Conservation (phyloP, 2,329 filamentous ascomycete species). For the Sclerotinia trifoliorum region DNA sequence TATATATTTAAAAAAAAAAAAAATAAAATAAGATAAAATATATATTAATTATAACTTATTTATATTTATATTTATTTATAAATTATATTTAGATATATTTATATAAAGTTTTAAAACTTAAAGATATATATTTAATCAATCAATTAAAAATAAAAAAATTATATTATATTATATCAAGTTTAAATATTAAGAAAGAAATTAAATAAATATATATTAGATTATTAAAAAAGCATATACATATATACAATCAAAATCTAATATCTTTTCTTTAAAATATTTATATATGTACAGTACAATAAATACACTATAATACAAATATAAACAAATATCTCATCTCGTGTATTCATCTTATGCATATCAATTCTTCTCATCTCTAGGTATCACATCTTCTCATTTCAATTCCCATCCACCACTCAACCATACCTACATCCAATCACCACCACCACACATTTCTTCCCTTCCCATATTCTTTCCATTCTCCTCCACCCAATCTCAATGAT, state of each 20-base stretch:
- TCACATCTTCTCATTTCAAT: background rate
- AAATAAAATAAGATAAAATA: too few species aligned
- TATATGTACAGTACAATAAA: slow-evolving; percentile 8
- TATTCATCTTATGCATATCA: slow-evolving; percentile 22
- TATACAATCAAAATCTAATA: background rate
- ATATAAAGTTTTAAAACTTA: too few species aligned
- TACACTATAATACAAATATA: slow-evolving; percentile 12
- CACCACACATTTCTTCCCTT: background rate
- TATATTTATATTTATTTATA: too few species aligned
- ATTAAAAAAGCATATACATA: background rate
- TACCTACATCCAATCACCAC: too few species aligned
- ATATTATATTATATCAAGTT: too few species aligned
- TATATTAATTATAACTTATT: too few species aligned
- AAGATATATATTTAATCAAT: too few species aligned
- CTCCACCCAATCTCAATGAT: slow-evolving; percentile 20
- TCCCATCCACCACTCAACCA: background rate
- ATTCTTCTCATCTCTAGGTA: slow-evolving; percentile 15
- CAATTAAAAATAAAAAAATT: too few species aligned
- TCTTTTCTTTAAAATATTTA: background rate
- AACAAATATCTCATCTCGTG: slow-evolving; percentile 11
- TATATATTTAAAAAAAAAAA: too few species aligned
- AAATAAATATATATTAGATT: too few species aligned
- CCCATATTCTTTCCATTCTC: background rate
- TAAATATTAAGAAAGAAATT: too few species aligned
- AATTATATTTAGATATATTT: too few species aligned